Conservation (phyloP, 192 early-diverging fungal genomes). For the Umbelopsis ramanniana region DNA sequence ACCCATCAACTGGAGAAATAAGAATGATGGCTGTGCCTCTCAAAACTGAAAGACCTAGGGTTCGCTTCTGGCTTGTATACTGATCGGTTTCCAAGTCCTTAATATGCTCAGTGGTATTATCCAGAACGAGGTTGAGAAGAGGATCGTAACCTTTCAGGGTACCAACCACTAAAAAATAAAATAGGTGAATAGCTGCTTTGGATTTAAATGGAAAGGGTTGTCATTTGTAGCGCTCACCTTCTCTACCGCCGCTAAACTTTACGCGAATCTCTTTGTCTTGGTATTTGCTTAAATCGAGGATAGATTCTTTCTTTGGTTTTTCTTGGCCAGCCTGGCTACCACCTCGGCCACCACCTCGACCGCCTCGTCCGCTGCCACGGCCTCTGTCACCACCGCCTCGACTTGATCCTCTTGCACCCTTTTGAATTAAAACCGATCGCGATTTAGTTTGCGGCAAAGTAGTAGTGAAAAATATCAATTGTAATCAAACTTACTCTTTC, state of each 20-base stretch:
- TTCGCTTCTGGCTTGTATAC: conserved; percentile 59
- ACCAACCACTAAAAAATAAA: conserved; percentile 75
- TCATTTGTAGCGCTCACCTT: conserved; percentile 65
- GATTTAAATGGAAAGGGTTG: background rate
- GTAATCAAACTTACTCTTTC: background rate
- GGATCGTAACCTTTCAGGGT: conserved; percentile 92
- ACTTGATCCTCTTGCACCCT: conserved; percentile 19
- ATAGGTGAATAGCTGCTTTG: background rate
- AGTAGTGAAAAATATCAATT: background rate
- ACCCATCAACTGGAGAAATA: conserved; percentile 90
- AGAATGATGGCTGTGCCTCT: conserved; percentile 89
- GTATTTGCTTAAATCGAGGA: conserved; percentile 94
- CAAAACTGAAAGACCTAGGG: conserved; percentile 86
- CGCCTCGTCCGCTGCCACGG: conserved; percentile 55
- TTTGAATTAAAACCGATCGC: background rate
- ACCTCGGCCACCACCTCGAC: conserved; percentile 53
- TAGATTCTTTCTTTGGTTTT: conserved; percentile 84
- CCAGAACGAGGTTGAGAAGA: conserved; percentile 92
- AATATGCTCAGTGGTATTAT: conserved; percentile 86
- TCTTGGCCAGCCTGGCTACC: conserved; percentile 57
- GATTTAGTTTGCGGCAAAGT: background rate
- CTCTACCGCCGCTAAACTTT: conserved; percentile 91
- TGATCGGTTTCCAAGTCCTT: conserved; percentile 47
- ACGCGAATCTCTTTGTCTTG: conserved; percentile 90
- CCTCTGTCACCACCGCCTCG: conserved; percentile 54